phyloP scores from a whole-genome alignment of 345 rosid genomes.

The Boechera divaricarpa region DNA sequence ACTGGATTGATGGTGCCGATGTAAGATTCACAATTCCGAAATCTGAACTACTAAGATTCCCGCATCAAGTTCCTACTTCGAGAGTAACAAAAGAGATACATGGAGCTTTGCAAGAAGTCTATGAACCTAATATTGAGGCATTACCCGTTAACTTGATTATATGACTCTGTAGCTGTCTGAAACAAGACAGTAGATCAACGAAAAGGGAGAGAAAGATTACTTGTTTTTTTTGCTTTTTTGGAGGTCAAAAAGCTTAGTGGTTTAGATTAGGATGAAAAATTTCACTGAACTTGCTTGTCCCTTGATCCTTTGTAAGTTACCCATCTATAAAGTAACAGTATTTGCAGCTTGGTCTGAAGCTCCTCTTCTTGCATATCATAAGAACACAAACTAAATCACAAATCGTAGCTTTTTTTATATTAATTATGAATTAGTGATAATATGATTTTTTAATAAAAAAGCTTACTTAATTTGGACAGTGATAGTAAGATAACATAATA shows the following conservation, averaged over 20 bases:
- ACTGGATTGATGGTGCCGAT: constrained; percentile 43
- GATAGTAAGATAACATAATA: no score
- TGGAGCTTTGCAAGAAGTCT: constrained; percentile 50
- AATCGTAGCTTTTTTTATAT: not conserved
- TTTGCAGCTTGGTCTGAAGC: not conserved
- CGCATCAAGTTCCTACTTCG: constrained; percentile 71
- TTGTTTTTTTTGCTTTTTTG: not conserved
- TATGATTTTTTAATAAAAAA: not conserved
- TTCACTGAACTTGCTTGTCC: not conserved
- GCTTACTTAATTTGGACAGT: not conserved
- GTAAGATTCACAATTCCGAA: constrained; percentile 48
- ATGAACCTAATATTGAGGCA: constrained; percentile 65
- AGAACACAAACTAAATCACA: not conserved
- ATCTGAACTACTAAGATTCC: constrained; percentile 61
- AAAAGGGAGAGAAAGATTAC: not conserved
- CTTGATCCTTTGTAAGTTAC: not conserved
- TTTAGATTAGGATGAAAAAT: not conserved
- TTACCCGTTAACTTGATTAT: not conserved
- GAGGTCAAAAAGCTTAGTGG: not conserved
- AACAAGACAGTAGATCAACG: not conserved
- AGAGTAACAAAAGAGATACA: constrained; percentile 58
- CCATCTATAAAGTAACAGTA: not conserved
- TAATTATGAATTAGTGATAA: not conserved
- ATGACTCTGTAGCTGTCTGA: constrained; percentile 3
- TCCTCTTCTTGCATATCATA: not conserved